These are phyloP conservation scores for Dioscorea alata DNA, from an alignment of 106 monocot species.

Conservation along the genomic window DNA sequence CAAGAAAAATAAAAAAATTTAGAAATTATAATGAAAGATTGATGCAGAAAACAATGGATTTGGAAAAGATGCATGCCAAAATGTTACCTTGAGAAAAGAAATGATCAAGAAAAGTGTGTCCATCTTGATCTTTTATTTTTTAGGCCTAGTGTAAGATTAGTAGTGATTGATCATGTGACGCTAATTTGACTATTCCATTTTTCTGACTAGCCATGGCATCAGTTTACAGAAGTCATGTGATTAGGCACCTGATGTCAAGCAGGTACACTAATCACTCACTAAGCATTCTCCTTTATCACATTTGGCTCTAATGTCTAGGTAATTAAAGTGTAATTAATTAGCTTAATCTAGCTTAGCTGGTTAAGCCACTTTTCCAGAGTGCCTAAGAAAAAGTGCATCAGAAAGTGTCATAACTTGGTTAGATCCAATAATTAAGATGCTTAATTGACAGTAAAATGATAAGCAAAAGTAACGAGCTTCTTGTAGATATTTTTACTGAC, in stretches of 20 bases:
- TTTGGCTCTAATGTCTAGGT: neutral
- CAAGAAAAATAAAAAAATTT: neutral
- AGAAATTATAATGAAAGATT: no score
- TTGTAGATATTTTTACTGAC: no score
- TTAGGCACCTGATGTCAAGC: conserved; percentile 1
- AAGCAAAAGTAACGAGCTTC: no score
- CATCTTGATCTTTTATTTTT: no score
- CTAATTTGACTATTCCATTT: conserved; percentile 1
- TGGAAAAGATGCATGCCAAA: neutral
- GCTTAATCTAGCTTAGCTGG: neutral
- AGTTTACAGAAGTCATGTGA: conserved; percentile 5
- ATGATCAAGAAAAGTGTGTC: no score
- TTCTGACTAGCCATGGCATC: neutral
- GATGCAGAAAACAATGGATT: neutral
- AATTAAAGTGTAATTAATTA: neutral
- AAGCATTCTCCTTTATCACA: neutral
- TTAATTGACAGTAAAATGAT: no score
- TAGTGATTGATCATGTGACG: conserved; percentile 6
- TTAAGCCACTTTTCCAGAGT: conserved; percentile 2
- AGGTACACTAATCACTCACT: neutral
- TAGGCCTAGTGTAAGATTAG: no score
- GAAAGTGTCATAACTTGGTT: neutral
- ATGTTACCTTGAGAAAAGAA: no score
- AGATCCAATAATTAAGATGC: no score
- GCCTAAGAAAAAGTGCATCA: neutral